phyloP scores from a whole-genome alignment of 2,329 filamentous ascomycete species.

The Ceratocystis harringtonii region DNA sequence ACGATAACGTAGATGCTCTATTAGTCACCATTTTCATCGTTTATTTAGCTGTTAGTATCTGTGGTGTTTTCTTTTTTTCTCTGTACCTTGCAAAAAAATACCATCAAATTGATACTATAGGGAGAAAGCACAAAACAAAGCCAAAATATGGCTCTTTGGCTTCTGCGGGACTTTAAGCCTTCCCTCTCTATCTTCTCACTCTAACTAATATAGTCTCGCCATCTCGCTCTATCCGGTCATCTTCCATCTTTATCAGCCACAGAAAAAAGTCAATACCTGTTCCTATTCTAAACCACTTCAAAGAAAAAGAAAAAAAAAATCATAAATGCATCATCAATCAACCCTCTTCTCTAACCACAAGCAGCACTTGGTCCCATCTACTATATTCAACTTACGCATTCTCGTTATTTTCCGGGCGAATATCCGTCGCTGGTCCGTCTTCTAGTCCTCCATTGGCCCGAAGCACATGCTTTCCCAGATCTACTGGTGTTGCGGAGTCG shows the following conservation, averaged over 20 bases:
- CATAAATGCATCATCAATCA: not conserved
- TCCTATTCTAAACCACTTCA: not conserved
- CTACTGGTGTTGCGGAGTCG: slow-evolving; percentile 14
- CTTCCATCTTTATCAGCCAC: not conserved
- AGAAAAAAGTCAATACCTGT: not conserved
- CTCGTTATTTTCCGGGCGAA: slow-evolving; percentile 15
- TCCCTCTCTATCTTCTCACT: not conserved
- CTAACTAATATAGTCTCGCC: not conserved
- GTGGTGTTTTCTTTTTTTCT: no score
- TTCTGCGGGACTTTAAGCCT: not conserved
- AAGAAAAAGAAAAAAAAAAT: not conserved
- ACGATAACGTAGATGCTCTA: no score
- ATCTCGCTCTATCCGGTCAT: slow-evolving; percentile 1
- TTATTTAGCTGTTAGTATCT: no score
- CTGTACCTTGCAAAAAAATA: not conserved
- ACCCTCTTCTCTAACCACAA: no score
- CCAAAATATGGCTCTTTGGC: not conserved
- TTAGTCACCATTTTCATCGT: no score
- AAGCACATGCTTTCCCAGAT: not conserved
- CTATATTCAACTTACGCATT: slow-evolving; percentile 1
- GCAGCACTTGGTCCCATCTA: no score
- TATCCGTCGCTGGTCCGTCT: slow-evolving; percentile 16
- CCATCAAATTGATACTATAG: not conserved
- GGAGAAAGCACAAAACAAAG: not conserved
- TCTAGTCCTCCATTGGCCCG: slow-evolving; percentile 1